Evolutionary conservation across 495 filamentous ascomycete species (phyloP).

Genomic region (Niebla homalea): DNA sequence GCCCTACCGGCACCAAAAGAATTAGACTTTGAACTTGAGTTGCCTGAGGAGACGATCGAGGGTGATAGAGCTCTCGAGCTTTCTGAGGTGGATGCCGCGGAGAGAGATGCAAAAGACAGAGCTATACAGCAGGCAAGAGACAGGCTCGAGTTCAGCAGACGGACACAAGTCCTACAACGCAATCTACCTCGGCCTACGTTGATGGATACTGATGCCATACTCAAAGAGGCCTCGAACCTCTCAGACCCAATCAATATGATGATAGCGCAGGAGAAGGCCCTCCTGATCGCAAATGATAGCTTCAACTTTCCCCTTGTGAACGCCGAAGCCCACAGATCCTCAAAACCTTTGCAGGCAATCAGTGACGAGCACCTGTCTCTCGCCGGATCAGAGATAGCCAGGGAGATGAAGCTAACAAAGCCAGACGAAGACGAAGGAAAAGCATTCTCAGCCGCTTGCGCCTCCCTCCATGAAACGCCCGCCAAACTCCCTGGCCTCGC

Average conservation of each 20-base stretch:
- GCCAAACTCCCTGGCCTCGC: conserved; percentile 59
- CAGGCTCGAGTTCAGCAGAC: conserved; percentile 62
- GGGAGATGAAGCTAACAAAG: conserved; percentile 44
- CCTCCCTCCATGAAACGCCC: conserved; percentile 39
- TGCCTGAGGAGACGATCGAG: conserved; percentile 74
- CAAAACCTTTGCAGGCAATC: conserved; percentile 46
- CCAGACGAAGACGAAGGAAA: conserved; percentile 35
- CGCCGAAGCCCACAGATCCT: conserved; percentile 46
- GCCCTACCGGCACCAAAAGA: conserved; percentile 84
- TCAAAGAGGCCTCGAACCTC: conserved; percentile 42
- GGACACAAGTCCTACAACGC: conserved; percentile 80
- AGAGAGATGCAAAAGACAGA: conserved; percentile 59
- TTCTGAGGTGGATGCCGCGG: conserved; percentile 73
- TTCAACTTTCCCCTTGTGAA: conserved; percentile 54
- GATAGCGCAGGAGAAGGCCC: conserved; percentile 62
- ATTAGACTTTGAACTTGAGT: conserved; percentile 79
- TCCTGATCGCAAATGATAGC: conserved; percentile 72
- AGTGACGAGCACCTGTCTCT: conserved; percentile 59
- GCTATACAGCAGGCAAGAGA: conserved; percentile 58
- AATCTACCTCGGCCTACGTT: conserved; percentile 63
- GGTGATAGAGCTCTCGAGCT: conserved; percentile 35
- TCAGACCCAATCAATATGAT: conserved; percentile 42
- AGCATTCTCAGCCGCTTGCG: conserved; percentile 54
- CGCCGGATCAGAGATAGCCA: conserved; percentile 61
- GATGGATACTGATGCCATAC: conserved; percentile 56